Base-by-base conservation (phyloP, 768 basidiomycete genomes). In the Holtermannia corniformis region DNA sequence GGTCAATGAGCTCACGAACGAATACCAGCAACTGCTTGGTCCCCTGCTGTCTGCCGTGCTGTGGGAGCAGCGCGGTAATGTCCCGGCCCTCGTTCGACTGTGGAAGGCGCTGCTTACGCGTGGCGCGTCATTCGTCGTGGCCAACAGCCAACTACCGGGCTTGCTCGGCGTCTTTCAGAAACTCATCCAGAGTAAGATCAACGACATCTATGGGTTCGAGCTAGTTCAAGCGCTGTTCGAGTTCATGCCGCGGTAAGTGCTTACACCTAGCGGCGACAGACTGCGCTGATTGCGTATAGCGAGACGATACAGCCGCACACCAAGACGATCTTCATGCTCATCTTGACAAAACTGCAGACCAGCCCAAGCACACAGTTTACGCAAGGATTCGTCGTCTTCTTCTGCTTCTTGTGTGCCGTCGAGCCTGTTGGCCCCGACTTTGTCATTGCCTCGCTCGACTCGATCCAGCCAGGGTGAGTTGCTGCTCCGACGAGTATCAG, bases 51-150 rank as follows among this genome's bases (percentile, higher is more conserved):
- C 84, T 0, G 89, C 91, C 0, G 76, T 82, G 0, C 78, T 85
- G 4, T 99, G 95, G 93, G 83, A 85, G 67, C 87, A 90, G 68
- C 85, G 92, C 63, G 95, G 95, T 11, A 91, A 85, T 65, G 82
- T 99, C 41, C 95, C 95, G 0, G 92, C 91, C 1, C 79, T 99
- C 1, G 90, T 93, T 19, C 82, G 87, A 60, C 76, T 96, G 16
- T 76, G 96, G 49, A 84, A 84, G 48, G 87, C 89, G 5, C 90
- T 87, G 74, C 75, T 99, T 13, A 73, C 78, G 0, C 78, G 85
- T 25, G 91, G 88, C 51, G 79, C 81, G 10, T 63, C 65, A 1
- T 76, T 80, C 58, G 86, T 96, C 78, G 76, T 83, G 25, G 77
- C 75, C 7, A 73, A 79, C 14, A 83, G 83, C 0, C 90, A 93